Evolutionary conservation across 257 asterid genomes (phyloP).

Genomic region (Osmanthus fragrans): DNA sequence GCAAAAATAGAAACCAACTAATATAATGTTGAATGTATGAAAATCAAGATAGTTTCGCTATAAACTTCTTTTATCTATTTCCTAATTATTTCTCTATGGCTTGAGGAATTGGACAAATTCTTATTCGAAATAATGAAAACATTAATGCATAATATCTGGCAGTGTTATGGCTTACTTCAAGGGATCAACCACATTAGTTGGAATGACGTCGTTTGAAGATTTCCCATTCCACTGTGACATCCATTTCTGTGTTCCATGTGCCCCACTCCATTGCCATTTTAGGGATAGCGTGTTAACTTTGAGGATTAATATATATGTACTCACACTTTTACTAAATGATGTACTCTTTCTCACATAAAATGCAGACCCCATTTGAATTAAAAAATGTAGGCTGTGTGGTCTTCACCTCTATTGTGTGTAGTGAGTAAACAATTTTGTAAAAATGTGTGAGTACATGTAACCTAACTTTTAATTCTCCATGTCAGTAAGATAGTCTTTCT

Average conservation of each 20-base stretch:
- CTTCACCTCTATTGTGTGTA: no score
- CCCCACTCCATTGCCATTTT: background rate
- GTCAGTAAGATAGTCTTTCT: background rate
- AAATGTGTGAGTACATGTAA: no score
- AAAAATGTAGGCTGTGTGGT: no score
- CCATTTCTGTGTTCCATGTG: background rate
- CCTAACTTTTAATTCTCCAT: background rate
- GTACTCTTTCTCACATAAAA: no score
- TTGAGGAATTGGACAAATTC: background rate
- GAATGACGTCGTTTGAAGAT: background rate
- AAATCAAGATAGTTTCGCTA: no score
- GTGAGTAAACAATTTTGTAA: no score
- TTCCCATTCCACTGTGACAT: background rate
- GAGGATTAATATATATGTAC: no score
- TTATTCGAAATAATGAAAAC: background rate
- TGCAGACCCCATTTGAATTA: no score
- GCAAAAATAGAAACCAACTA: background rate
- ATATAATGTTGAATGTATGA: background rate
- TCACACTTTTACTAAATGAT: no score
- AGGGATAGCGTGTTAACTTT: background rate
- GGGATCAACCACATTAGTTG: slow-evolving; percentile 11
- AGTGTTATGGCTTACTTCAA: background rate
- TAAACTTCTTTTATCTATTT: background rate
- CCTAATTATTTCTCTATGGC: background rate
- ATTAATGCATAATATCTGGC: background rate